A percentile compares a stretch with the other conserved stretches of the same genome.
phyloP scores from a whole-genome alignment of 768 basidiomycete species.

The Jaapia argillacea region DNA sequence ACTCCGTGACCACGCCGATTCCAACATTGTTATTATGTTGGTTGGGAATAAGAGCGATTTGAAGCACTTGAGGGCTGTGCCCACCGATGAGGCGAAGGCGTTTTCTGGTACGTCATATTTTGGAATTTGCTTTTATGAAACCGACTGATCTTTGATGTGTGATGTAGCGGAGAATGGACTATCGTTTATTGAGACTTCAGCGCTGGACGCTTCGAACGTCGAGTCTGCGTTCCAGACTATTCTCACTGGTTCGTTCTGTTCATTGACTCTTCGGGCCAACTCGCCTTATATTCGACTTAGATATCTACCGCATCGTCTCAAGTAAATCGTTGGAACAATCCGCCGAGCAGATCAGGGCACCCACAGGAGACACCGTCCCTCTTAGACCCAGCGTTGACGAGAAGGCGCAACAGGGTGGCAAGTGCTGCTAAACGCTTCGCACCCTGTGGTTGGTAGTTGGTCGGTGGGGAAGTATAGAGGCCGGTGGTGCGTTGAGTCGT shows the following conservation, averaged over 20 bases:
- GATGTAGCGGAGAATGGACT: constrained; percentile 75
- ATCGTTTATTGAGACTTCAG: constrained; percentile 97
- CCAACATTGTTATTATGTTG: constrained; percentile 92
- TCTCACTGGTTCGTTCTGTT: constrained; percentile 54
- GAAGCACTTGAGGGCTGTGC: constrained; percentile 92
- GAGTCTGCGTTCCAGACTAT: constrained; percentile 97
- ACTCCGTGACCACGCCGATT: constrained; percentile 88
- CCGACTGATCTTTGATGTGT: background rate
- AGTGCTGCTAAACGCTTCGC: constrained; percentile 51
- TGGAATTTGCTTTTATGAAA: constrained; percentile 1
- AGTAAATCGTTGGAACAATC: constrained; percentile 89
- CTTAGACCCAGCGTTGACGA: constrained; percentile 70
- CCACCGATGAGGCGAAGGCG: constrained; percentile 93
- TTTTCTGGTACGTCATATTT: constrained; percentile 60
- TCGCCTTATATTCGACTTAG: constrained; percentile 28
- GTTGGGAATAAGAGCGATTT: constrained; percentile 99
- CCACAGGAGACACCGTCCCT: constrained; percentile 76
- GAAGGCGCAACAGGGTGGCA: constrained; percentile 42
- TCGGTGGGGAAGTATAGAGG: too few relatives aligned
- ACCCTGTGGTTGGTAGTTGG: too few relatives aligned
- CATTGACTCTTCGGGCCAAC: constrained; percentile 3
- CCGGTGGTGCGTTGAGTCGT: too few relatives aligned
- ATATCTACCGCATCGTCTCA: constrained; percentile 96
- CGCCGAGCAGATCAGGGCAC: constrained; percentile 66
- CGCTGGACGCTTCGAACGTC: constrained; percentile 98